These are phyloP conservation scores for Aristolochia contorta DNA, from an alignment of 164 flowering plant species.

Conservation along the genomic window DNA sequence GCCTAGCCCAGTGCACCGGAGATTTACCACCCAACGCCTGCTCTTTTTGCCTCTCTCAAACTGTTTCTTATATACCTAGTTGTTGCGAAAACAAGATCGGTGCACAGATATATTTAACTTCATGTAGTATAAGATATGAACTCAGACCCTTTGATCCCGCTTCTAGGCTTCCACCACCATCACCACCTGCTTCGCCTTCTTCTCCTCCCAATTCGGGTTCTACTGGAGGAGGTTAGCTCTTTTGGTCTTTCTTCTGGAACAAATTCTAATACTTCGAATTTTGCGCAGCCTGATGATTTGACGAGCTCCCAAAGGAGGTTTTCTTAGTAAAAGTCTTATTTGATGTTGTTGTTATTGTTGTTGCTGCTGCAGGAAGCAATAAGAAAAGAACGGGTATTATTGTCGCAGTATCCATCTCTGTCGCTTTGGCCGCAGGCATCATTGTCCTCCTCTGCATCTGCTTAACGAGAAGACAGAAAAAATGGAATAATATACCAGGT, in stretches of 20 bases:
- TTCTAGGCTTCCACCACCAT: background rate
- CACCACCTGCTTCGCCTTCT: background rate
- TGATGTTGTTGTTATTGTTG: too few species aligned
- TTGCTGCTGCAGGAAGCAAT: background rate
- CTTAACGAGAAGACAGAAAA: background rate
- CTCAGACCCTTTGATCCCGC: background rate
- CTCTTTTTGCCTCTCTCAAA: background rate
- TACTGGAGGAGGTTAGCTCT: background rate
- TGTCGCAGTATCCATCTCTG: background rate
- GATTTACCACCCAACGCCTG: constrained; percentile 1
- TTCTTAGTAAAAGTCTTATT: background rate
- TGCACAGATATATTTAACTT: background rate
- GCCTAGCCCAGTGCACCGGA: constrained; percentile 9
- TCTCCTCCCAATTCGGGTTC: background rate
- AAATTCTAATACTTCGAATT: background rate
- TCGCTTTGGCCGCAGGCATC: background rate
- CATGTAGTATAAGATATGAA: constrained; percentile 9
- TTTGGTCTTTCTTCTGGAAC: background rate
- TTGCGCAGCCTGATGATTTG: too few species aligned
- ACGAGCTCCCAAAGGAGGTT: background rate
- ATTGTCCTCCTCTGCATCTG: background rate
- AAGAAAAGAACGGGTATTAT: background rate
- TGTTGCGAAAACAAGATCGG: constrained; percentile 5
- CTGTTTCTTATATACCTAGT: background rate
- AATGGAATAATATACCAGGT: background rate